These are phyloP conservation scores for Bacidia gigantensis DNA, from an alignment of 495 filamentous ascomycete genomes.

Conservation along the genomic window DNA sequence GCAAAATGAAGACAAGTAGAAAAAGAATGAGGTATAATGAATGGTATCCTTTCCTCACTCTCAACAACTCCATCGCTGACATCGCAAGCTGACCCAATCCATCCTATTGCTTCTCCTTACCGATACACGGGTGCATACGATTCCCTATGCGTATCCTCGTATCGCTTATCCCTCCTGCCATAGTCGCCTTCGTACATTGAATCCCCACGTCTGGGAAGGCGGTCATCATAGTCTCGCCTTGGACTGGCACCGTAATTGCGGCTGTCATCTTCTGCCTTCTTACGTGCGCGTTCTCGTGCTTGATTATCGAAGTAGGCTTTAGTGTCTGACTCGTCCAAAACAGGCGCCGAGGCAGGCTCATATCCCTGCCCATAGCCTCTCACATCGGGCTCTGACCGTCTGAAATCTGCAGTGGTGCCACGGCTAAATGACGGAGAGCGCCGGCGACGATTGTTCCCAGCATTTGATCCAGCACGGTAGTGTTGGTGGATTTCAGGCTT, in stretches of 20 bases:
- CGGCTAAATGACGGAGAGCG: conserved; percentile 19
- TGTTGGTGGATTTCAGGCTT: conserved; percentile 16
- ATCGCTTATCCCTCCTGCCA: conserved; percentile 13
- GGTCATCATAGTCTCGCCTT: conserved; percentile 17
- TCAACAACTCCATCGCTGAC: neutral
- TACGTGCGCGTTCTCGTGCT: conserved; percentile 14
- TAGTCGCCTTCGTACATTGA: conserved; percentile 19
- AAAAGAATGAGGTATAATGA: neutral
- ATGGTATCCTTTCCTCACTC: neutral
- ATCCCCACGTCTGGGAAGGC: conserved; percentile 4
- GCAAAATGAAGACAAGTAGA: neutral
- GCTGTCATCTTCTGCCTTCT: conserved; percentile 16
- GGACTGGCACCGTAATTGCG: conserved; percentile 18
- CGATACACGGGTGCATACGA: conserved; percentile 5
- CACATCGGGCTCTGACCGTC: conserved; percentile 17
- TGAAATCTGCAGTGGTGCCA: conserved; percentile 9
- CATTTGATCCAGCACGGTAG: conserved; percentile 12
- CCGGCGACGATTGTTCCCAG: conserved; percentile 5
- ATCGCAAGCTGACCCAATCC: neutral
- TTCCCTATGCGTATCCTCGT: conserved; percentile 13
- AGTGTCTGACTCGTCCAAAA: conserved; percentile 17
- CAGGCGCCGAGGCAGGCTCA: conserved; percentile 11
- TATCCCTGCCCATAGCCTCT: conserved; percentile 6
- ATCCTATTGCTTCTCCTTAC: neutral
- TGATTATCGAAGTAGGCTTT: conserved; percentile 15